phyloP scores from a whole-genome alignment of 2,329 filamentous ascomycete genomes.

The Sporothrix mexicana region DNA sequence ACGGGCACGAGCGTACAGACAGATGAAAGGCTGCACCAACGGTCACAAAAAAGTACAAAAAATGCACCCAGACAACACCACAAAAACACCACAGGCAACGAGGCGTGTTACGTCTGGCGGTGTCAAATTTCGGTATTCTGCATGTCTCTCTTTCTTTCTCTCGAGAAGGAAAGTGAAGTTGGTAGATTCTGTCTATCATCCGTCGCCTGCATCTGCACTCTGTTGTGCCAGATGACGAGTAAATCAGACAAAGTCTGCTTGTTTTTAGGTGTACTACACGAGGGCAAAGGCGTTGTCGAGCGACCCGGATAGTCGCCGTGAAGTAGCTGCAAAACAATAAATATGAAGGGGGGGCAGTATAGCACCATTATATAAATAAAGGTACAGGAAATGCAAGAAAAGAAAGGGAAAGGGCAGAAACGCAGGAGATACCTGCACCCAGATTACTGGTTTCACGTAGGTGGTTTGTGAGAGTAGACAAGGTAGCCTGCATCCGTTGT shows the following conservation, averaged over 20 bases:
- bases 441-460: constrained; percentile 1
- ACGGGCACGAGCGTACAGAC: not conserved
- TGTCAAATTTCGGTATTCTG: constrained; percentile 21
- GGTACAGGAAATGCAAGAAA: not conserved
- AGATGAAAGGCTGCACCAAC: not conserved
- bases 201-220: not conserved
- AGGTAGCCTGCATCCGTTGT: constrained; percentile 3
- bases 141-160: not conserved
- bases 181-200: not conserved
- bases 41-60: not conserved
- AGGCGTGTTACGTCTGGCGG: constrained; percentile 3
- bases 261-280: not conserved
- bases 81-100: not conserved
- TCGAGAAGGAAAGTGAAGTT: not conserved
- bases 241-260: not conserved
- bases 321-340: constrained; percentile 7
- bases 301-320: not conserved
- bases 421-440: constrained; percentile 5
- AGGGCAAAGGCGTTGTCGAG: not conserved
- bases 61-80: too few relatives aligned
- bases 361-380: not conserved
- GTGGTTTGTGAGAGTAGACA: constrained; percentile 11
- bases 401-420: not conserved
- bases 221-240: constrained; percentile 24
- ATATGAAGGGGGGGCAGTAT: not conserved